phyloP scores from a whole-genome alignment of 2,329 filamentous ascomycete species.

The Stagonosporopsis vannaccii region DNA sequence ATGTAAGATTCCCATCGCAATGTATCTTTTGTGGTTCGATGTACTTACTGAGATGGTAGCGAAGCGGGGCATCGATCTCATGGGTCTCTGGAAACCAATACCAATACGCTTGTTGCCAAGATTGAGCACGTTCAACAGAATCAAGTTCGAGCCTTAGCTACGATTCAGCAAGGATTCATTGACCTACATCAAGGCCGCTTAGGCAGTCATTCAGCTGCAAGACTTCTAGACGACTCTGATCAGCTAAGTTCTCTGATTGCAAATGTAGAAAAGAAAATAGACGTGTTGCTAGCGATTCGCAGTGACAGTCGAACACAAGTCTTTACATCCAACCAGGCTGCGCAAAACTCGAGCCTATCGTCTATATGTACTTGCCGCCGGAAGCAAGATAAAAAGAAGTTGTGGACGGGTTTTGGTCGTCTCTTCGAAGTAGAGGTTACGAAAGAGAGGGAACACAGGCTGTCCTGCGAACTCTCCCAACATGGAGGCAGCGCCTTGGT shows the following conservation, averaged over 20 bases:
- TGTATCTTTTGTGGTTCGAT: not conserved
- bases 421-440: not conserved
- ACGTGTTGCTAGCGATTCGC: not conserved
- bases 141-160: not conserved
- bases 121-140: not conserved
- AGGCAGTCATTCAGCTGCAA: not conserved
- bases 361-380: not conserved
- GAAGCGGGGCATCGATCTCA: not conserved
- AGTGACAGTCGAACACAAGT: not conserved
- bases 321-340: not conserved
- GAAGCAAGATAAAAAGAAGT: not conserved
- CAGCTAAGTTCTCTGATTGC: not conserved
- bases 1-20: not conserved
- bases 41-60: not conserved
- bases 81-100: not conserved
- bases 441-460: not conserved
- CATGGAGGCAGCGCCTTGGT: not conserved
- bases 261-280: not conserved
- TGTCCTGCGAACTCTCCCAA: not conserved
- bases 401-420: not conserved
- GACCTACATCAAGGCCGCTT: not conserved
- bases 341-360: not conserved
- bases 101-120: not conserved
- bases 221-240: not conserved
- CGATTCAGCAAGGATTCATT: not conserved